Conservation (phyloP, 1,284 basidiomycete genomes). For the Ceratobasidium sp. region DNA sequence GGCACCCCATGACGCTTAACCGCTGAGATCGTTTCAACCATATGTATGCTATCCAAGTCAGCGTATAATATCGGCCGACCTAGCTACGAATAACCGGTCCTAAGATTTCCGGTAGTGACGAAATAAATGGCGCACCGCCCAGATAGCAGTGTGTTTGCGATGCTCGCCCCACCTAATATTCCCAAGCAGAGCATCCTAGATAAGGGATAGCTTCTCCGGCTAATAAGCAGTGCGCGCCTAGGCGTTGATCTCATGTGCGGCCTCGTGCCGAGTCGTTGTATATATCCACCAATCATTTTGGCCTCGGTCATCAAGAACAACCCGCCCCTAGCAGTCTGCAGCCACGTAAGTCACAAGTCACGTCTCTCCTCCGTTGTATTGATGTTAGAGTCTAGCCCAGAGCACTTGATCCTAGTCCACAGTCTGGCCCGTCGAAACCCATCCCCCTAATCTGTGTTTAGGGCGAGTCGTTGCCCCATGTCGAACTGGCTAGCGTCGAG, state of each 20-base stretch:
- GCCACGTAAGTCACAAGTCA: background rate
- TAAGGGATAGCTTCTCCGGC: background rate
- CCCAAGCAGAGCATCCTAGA: background rate
- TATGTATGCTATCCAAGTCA: background rate
- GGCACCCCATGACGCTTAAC: background rate
- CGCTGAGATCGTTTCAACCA: background rate
- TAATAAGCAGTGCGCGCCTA: conserved; percentile 9
- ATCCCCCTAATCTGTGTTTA: background rate
- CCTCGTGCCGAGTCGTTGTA: background rate
- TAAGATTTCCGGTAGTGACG: background rate
- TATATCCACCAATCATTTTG: background rate
- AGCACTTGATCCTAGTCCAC: background rate
- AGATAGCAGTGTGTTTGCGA: background rate
- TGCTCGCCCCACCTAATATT: too few relatives aligned
- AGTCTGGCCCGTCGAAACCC: background rate
- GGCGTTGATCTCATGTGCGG: background rate
- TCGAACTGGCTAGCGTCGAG: background rate
- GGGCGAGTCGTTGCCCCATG: background rate
- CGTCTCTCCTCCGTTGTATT: background rate
- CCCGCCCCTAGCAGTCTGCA: background rate
- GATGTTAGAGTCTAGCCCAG: background rate
- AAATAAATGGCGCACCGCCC: background rate
- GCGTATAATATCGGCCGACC: background rate
- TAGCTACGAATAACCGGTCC: background rate
- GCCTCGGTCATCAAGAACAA: background rate